phyloP scores from a whole-genome alignment of 129 eudicot genomes.

The Chrysanthemum lavandulifolium region DNA sequence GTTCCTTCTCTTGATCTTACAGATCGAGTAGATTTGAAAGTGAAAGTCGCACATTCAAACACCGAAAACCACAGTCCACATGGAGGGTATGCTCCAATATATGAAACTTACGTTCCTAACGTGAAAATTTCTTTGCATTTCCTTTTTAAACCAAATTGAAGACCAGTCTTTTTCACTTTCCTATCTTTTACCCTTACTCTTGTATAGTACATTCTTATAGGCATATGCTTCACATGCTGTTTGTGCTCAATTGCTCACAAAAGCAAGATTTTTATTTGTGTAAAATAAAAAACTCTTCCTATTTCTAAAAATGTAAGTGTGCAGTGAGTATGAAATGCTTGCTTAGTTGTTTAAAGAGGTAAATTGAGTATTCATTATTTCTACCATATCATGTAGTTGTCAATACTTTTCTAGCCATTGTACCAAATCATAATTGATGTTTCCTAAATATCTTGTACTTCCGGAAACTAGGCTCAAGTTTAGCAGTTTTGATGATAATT shows the following conservation, averaged over 20 bases:
- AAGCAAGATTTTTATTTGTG: neutral
- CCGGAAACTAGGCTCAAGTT: neutral
- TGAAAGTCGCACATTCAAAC: neutral
- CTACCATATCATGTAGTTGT: neutral
- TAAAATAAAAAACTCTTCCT: neutral
- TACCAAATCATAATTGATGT: neutral
- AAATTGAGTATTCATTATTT: neutral
- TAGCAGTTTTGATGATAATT: neutral
- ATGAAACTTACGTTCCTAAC: neutral
- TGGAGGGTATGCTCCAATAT: neutral
- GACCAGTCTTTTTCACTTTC: neutral
- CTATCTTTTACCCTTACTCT: constrained; percentile 3
- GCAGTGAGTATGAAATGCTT: neutral
- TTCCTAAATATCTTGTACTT: neutral
- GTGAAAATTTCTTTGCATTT: constrained; percentile 7
- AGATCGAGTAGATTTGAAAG: too few relatives aligned
- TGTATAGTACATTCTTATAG: constrained; percentile 12
- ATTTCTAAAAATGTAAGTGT: neutral
- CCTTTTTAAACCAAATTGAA: constrained; percentile 1
- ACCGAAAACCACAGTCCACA: neutral
- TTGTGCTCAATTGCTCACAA: neutral
- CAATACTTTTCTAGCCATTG: constrained; percentile 16
- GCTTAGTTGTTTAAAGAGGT: neutral
- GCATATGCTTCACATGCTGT: constrained; percentile 2
- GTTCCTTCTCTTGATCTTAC: too few relatives aligned